A percentile compares a stretch with the other conserved stretches of the same genome.
phyloP scores from a whole-genome alignment of 1,284 basidiomycete species.

The Sutorius eximius region DNA sequence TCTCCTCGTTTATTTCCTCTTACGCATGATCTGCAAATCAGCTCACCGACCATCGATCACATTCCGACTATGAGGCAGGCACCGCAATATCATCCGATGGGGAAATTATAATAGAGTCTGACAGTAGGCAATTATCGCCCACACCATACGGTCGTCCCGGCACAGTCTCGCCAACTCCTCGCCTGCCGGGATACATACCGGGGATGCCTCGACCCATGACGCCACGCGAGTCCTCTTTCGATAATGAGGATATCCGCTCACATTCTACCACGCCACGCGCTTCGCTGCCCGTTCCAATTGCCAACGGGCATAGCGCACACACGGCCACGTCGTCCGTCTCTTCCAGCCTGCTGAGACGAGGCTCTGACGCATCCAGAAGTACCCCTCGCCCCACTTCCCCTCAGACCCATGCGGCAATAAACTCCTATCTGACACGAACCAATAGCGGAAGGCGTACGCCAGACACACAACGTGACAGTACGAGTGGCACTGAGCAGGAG shows the following conservation, averaged over 20 bases:
- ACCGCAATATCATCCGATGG: constrained; percentile 69
- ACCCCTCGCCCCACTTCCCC: constrained; percentile 49
- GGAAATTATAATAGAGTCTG: constrained; percentile 43
- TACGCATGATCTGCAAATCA: constrained; percentile 19
- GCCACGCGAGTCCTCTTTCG: constrained; percentile 60
- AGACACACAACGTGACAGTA: constrained; percentile 45
- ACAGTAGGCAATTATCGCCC: constrained; percentile 54
- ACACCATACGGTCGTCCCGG: constrained; percentile 44
- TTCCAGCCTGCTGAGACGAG: constrained; percentile 46
- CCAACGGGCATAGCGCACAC: constrained; percentile 35
- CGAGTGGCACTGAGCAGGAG: constrained; percentile 47
- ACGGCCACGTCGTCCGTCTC: constrained; percentile 34
- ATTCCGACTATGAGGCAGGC: constrained; percentile 51
- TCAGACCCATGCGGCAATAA: constrained; percentile 42
- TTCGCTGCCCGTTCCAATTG: constrained; percentile 51
- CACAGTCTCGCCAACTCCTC: constrained; percentile 56
- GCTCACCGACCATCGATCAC: constrained; percentile 25
- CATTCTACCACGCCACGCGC: constrained; percentile 78
- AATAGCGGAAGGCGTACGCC: constrained; percentile 63
- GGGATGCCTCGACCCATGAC: constrained; percentile 87
- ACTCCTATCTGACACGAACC: constrained; percentile 56
- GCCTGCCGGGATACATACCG: constrained; percentile 78
- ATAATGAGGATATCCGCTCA: constrained; percentile 69
- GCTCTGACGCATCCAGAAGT: constrained; percentile 51
- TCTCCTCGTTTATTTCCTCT: constrained; percentile 16